These are phyloP conservation scores for Entomortierella chlamydospora DNA, from an alignment of 192 early-diverging fungal genomes.

Conservation along the genomic window DNA sequence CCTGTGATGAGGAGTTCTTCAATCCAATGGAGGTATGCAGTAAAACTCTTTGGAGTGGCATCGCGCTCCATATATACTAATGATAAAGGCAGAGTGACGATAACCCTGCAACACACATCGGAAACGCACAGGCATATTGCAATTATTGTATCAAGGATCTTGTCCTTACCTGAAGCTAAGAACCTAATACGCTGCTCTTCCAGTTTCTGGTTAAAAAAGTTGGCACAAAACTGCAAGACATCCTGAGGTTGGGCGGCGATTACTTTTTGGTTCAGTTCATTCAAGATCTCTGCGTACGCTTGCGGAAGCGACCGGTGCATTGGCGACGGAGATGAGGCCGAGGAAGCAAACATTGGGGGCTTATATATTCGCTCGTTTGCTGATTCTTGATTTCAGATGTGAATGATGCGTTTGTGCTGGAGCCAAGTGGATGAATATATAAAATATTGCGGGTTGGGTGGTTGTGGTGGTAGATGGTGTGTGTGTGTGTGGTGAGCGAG, in stretches of 20 bases:
- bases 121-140: no score
- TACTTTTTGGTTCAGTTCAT: constrained; percentile 86
- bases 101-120: no score
- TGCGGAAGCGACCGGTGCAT: constrained; percentile 53
- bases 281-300: constrained; percentile 72
- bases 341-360: constrained; percentile 48
- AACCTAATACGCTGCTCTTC: constrained; percentile 76
- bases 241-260: constrained; percentile 84
- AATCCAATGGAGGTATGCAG: not conserved
- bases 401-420: no score
- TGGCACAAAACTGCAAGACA: constrained; percentile 92
- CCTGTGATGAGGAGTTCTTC: not conserved
- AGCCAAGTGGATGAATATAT: no score
- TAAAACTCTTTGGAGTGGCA: no score
- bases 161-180: constrained; percentile 45
- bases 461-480: no score
- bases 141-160: no score
- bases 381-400: not conserved
- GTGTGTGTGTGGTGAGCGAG: no score
- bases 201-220: constrained; percentile 90
- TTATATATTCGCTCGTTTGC: not conserved
- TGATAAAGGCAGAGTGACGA: no score
- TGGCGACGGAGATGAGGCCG: constrained; percentile 49
- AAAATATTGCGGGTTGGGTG: no score
- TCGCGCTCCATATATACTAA: no score